Evolutionary conservation across 2,329 filamentous ascomycete genomes (phyloP).

Genomic region (Stachybotrys chlorohalonatus): DNA sequence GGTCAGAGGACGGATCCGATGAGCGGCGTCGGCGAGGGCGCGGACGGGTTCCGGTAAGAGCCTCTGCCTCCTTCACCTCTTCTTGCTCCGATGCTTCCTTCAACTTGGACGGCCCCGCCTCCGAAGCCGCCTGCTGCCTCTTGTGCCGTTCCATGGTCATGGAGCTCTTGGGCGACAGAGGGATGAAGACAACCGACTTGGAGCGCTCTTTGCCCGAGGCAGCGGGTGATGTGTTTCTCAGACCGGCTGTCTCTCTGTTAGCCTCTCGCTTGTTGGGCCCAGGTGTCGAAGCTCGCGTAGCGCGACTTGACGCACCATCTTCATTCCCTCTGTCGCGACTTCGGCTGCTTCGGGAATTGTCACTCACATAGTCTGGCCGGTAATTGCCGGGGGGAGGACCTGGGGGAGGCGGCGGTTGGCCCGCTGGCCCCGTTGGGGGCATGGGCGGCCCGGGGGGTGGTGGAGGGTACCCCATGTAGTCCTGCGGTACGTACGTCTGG

Average conservation of each 20-base stretch:
- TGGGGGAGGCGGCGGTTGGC: conserved; percentile 19
- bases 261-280: conserved; percentile 3
- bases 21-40: conserved; percentile 14
- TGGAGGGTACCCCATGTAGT: conserved; percentile 31
- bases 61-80: conserved; percentile 9
- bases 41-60: conserved; percentile 7
- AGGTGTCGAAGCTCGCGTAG: conserved; percentile 9
- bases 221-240: conserved; percentile 12
- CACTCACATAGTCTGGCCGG: conserved; percentile 36
- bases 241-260: conserved; percentile 18
- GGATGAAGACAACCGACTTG: conserved; percentile 38
- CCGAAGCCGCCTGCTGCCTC: conserved; percentile 19
- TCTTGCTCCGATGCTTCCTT: conserved; percentile 4
- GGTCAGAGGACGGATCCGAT: conserved; percentile 25
- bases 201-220: conserved; percentile 4
- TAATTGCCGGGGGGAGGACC: conserved; percentile 20
- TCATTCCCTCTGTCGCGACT: conserved; percentile 15
- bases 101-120: conserved; percentile 7
- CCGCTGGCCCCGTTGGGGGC: conserved; percentile 10
- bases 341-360: conserved; percentile 19
- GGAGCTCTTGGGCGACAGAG: conserved; percentile 39
- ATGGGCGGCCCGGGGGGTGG: conserved; percentile 23
- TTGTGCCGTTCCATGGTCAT: conserved; percentile 34
- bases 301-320: conserved; percentile 28
- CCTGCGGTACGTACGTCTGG: conserved; percentile 30